Conservation (phyloP, 176 grass and related monocot genomes). For the Microstegium vimineum region DNA sequence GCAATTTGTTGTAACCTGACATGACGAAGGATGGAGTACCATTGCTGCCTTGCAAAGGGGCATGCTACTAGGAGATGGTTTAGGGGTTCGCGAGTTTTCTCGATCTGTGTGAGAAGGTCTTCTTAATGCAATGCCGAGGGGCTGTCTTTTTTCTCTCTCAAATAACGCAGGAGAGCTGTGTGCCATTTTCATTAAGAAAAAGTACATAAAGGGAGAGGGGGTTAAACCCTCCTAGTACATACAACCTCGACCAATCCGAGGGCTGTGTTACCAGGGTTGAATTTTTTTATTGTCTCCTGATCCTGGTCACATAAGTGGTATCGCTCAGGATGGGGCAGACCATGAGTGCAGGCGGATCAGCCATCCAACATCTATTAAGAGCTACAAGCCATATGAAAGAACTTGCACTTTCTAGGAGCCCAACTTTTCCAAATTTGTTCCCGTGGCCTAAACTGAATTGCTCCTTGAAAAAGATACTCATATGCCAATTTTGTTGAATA, state of each 20-base stretch:
- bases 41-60: background rate
- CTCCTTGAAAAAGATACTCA: background rate
- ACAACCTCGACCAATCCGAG: no score
- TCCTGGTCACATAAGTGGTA: background rate
- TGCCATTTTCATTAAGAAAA: no score
- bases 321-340: background rate
- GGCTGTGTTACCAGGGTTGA: no score
- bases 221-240: no score
- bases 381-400: background rate
- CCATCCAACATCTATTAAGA: background rate
- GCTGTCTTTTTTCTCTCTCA: no score
- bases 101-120: no score
- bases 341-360: background rate
- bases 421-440: background rate
- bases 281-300: background rate
- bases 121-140: no score
- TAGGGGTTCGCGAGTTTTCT: no score
- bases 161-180: no score
- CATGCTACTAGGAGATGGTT: background rate
- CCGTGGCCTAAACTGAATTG: background rate
- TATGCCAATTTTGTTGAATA: background rate
- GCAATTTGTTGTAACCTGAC: background rate
- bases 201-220: no score
- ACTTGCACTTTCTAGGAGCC: background rate
- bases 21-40: background rate